Evolutionary conservation across 2,329 filamentous ascomycete species (phyloP).

Genomic region (Phyllosticta citrichinensis): DNA sequence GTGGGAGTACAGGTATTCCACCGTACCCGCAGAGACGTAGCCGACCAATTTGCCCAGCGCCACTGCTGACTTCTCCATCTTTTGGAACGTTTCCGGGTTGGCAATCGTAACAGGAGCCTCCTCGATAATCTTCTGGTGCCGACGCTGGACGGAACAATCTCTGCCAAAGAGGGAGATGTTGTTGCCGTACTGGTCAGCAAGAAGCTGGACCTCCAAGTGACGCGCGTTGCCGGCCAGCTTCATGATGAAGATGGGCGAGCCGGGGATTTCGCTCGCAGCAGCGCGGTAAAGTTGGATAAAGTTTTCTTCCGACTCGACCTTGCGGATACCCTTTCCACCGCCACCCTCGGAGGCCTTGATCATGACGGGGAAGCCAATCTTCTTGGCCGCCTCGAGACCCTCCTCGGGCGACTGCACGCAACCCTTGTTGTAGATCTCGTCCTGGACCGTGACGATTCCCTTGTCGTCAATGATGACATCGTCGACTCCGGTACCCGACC

Average conservation of each 20-base stretch:
- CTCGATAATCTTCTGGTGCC: conserved; percentile 99
- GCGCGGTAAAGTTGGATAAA: conserved; percentile 88
- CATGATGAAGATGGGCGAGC: conserved; percentile 99
- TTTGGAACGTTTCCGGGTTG: conserved; percentile 76
- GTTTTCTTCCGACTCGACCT: conserved; percentile 74
- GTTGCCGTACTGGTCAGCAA: conserved; percentile 98
- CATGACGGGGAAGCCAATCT: conserved; percentile 98
- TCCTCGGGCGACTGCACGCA: conserved; percentile 86
- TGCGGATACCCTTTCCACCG: conserved; percentile 98
- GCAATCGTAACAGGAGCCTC: conserved; percentile 97
- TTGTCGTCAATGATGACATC: conserved; percentile 66
- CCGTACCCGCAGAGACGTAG: conserved; percentile 96
- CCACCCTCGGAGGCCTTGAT: conserved; percentile 99
- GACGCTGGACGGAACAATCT: conserved; percentile 96
- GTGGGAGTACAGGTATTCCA: conserved; percentile 98
- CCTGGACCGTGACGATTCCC: conserved; percentile 85
- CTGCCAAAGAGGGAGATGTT: conserved; percentile 98
- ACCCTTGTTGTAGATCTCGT: conserved; percentile 77
- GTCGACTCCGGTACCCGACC: conserved; percentile 90
- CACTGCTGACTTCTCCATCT: conserved; percentile 94
- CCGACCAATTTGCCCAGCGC: conserved; percentile 88
- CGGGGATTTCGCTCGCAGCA: conserved; percentile 92
- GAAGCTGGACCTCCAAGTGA: conserved; percentile 92
- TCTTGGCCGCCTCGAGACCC: conserved; percentile 72
- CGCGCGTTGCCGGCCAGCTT: conserved; percentile 94